A percentile compares a stretch with the other conserved stretches of the same genome.
Evolutionary conservation across 2,329 filamentous ascomycete species (phyloP).

Genomic region (Aureobasidium melanogenum): DNA sequence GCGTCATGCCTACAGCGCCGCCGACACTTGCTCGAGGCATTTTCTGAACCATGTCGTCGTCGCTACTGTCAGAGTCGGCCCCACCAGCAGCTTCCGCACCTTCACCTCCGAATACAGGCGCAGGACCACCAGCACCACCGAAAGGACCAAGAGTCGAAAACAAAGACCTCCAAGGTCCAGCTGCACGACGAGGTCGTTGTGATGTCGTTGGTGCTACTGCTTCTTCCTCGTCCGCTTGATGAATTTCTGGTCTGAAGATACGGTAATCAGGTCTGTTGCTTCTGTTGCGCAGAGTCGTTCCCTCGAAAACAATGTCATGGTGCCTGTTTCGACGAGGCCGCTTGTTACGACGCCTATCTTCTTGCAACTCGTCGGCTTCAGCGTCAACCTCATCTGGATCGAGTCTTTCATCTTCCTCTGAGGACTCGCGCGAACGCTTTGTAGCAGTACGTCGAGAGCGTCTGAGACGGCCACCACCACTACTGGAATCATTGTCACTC

Average conservation of each 20-base stretch:
- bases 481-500: constrained; percentile 26
- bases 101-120: constrained; percentile 65
- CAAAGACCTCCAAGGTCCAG: constrained; percentile 63
- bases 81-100: constrained; percentile 66
- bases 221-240: constrained; percentile 61
- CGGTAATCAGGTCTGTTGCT: constrained; percentile 75
- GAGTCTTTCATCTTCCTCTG: constrained; percentile 23
- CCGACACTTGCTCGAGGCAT: constrained; percentile 39
- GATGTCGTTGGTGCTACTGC: constrained; percentile 50
- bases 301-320: constrained; percentile 29
- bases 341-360: constrained; percentile 37
- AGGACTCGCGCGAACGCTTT: constrained; percentile 31
- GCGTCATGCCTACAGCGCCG: constrained; percentile 58
- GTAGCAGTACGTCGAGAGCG: constrained; percentile 45
- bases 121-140: constrained; percentile 68
- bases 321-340: constrained; percentile 25
- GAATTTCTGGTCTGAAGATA: constrained; percentile 65
- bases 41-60: constrained; percentile 72
- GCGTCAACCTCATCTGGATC: constrained; percentile 43
- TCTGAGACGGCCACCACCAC: constrained; percentile 33
- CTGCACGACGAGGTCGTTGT: constrained; percentile 50
- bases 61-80: constrained; percentile 90
- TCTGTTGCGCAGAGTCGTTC: constrained; percentile 51
- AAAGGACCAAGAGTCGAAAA: constrained; percentile 92
- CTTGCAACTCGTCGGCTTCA: constrained; percentile 50